Base-by-base conservation (phyloP, 805 yeast species). In the Zygosaccharomyces lentus region DNA sequence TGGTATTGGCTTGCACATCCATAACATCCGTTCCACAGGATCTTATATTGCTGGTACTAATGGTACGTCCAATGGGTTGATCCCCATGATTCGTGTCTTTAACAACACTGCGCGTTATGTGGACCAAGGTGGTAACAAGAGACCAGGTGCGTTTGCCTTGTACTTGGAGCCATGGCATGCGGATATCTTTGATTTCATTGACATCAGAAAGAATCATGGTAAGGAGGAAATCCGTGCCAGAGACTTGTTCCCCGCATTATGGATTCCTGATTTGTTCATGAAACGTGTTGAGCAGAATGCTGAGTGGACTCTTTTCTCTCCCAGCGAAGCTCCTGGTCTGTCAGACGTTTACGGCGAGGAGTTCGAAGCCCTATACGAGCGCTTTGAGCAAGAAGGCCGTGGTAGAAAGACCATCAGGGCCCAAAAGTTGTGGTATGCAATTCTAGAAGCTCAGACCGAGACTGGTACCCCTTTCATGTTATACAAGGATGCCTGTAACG, bases 141-240 rank as follows among this genome's bases (percentile, higher is more conserved):
- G 98, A 57, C 98, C 98, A 0, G 97, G 97, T 46, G 98, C 98
- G 2, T 85, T 90, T 67, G 95, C 96, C 27, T 70, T 89, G 19
- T 90, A 89, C 66, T 67, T 90, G 31, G 98, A 90, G 69, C 97
- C 98, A 43, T 90, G 98, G 98, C 98, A 90, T 62, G 78, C 84
- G 4, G 98, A 90, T 59, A 75, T 90, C 17, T 82, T 87, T 64
- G 95, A 85, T 43, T 84, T 90, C 58, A 64, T 91, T 45, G 90
- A 89, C 44, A 73, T 90, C 51, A 78, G 93, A 57, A 90, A 90
- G 69, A 91, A 89, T 63, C 96, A 90, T 63, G 98, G 97, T 35
- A 88, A 87, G 58, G 97, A 90, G 66, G 97, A 90, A 65, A 68
- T 79, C 54, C 78, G 97, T 58, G 96, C 98, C 1, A 77, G 97